Percentiles rank a stretch among this genome's conserved stretches.
Evolutionary conservation across 2,329 filamentous ascomycete genomes (phyloP).

Genomic region (Macrophomina tecta): DNA sequence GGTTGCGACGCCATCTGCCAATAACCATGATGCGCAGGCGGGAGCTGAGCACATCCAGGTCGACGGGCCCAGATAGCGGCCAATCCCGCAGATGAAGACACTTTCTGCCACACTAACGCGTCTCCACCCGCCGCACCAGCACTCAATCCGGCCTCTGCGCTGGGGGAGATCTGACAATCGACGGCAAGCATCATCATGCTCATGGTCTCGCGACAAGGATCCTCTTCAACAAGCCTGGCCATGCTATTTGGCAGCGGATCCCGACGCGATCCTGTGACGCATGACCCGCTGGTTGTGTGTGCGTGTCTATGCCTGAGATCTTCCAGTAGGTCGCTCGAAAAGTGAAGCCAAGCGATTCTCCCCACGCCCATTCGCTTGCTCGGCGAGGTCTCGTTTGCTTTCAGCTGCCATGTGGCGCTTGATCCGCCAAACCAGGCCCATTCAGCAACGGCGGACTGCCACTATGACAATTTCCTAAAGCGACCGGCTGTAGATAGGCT

Average conservation of each 20-base stretch:
- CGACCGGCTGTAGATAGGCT: not conserved
- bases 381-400: not conserved
- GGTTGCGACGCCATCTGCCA: not conserved
- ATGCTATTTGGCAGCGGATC: not conserved
- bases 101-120: not conserved
- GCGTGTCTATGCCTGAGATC: not conserved
- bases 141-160: not conserved
- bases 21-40: not conserved
- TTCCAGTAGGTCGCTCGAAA: not conserved
- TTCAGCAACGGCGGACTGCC: not conserved
- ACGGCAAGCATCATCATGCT: not conserved
- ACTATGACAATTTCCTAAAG: slow-evolving; percentile 2
- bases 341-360: not conserved
- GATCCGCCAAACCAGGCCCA: not conserved
- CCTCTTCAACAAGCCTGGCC: not conserved
- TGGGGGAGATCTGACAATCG: slow-evolving; percentile 14
- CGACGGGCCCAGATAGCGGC: slow-evolving; percentile 8
- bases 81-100: slow-evolving; percentile 9
- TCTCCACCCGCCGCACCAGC: not conserved
- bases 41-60: not conserved
- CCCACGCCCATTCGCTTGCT: not conserved
- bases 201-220: not conserved
- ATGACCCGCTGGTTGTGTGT: not conserved
- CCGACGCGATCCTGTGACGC: not conserved
- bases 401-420: not conserved